phyloP scores from a whole-genome alignment of 1,284 basidiomycete genomes.

The Trametes sp. region DNA sequence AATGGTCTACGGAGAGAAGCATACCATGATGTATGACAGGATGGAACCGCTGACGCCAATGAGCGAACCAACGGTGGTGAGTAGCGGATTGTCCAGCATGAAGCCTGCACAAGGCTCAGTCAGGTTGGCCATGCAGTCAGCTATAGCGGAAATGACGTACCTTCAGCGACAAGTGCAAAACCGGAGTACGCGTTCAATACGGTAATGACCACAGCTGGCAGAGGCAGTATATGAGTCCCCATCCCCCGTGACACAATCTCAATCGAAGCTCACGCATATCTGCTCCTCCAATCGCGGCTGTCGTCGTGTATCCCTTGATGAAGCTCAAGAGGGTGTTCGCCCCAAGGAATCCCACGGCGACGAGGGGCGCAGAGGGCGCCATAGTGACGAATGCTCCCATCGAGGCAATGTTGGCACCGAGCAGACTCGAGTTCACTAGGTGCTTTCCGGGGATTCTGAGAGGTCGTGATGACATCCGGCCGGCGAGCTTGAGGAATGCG shows the following conservation, averaged over 20 bases:
- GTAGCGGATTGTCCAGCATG: slow-evolving; percentile 85
- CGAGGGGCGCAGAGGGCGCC: slow-evolving; percentile 70
- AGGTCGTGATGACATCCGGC: slow-evolving; percentile 77
- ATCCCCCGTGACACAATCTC: neutral
- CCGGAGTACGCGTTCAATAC: slow-evolving; percentile 89
- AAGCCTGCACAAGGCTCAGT: slow-evolving; percentile 56
- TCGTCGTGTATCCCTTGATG: slow-evolving; percentile 84
- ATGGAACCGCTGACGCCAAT: slow-evolving; percentile 91
- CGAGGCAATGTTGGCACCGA: slow-evolving; percentile 72
- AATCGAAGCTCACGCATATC: slow-evolving; percentile 81
- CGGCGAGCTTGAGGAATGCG: slow-evolving; percentile 88
- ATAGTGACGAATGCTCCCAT: slow-evolving; percentile 80
- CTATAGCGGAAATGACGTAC: slow-evolving; percentile 38
- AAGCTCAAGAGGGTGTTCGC: slow-evolving; percentile 79
- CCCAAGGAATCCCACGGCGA: slow-evolving; percentile 80
- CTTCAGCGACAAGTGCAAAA: slow-evolving; percentile 93
- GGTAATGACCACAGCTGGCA: slow-evolving; percentile 82
- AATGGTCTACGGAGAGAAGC: slow-evolving; percentile 26
- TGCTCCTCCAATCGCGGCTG: slow-evolving; percentile 86
- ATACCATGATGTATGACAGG: slow-evolving; percentile 88
- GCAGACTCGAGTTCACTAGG: slow-evolving; percentile 71
- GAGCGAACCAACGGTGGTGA: slow-evolving; percentile 82
- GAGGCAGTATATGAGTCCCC: neutral
- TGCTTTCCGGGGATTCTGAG: slow-evolving; percentile 79
- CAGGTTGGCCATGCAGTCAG: neutral